Evolutionary conservation across 1,284 basidiomycete genomes (phyloP).

Genomic region (Rhodofomes roseus): DNA sequence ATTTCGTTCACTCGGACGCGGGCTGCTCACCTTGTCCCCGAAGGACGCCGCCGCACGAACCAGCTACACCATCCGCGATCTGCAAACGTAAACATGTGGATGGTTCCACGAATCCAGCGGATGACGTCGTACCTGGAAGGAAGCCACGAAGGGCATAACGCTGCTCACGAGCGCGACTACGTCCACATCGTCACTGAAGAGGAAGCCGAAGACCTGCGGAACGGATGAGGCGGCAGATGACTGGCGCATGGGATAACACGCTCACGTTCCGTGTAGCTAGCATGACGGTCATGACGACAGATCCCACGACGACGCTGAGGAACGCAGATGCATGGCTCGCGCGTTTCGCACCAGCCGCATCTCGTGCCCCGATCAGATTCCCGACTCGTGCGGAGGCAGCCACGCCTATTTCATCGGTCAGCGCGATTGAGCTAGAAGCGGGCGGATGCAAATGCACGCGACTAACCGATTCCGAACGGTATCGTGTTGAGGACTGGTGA

Average conservation of each 20-base stretch:
- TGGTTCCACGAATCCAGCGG: not conserved
- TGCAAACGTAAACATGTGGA: conserved; percentile 14
- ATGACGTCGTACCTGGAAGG: conserved; percentile 62
- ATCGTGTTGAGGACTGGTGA: conserved; percentile 58
- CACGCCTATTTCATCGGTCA: conserved; percentile 35
- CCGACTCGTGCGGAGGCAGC: conserved; percentile 73
- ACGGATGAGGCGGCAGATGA: conserved; percentile 1
- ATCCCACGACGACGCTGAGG: conserved; percentile 57
- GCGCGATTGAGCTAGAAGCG: not conserved
- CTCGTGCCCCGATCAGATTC: conserved; percentile 64
- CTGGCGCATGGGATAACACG: not conserved
- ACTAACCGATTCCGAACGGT: conserved; percentile 59
- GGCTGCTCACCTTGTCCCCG: conserved; percentile 53
- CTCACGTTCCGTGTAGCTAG: conserved; percentile 53
- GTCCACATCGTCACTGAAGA: conserved; percentile 64
- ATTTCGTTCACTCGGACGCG: not conserved
- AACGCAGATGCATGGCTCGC: conserved; percentile 63
- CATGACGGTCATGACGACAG: conserved; percentile 56
- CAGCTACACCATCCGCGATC: conserved; percentile 70
- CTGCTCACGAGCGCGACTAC: conserved; percentile 61
- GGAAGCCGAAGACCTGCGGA: conserved; percentile 55
- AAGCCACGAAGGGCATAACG: conserved; percentile 78
- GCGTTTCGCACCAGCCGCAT: conserved; percentile 48
- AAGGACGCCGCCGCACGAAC: conserved; percentile 68
- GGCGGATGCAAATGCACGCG: not conserved